Evolutionary conservation across 768 basidiomycete species (phyloP), one percentile per base, ranked within the genome.

Genomic region (Coprinellus micaceus): DNA sequence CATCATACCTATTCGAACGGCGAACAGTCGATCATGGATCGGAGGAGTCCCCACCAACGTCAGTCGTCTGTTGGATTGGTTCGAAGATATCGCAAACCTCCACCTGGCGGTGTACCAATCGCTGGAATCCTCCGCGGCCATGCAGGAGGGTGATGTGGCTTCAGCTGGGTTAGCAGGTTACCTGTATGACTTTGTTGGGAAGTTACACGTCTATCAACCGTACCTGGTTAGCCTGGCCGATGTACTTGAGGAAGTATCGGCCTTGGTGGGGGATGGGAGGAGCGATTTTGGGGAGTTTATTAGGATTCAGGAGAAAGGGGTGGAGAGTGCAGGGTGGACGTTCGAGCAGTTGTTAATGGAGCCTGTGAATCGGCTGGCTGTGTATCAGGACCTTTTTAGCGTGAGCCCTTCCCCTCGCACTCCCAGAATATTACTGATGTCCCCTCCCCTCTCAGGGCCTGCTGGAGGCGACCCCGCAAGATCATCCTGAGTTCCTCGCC

Each of bases 261-360:
- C 69, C 19, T 70, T 86, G 60, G 69, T 74, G 44, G 66, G 72
- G 19, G 80, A 85, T 57, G 66, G 68, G n/a, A 69, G 72, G 29
- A 84, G 75, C 62, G 89, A 94, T 61, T 89, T 97, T 69, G 90
- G 89, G 1, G 91, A 93, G 68, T 97, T 94, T 66, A 77, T 95
- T 7, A 70, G 79, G 59, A 75, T 97, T 59, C 84, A 88, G 62
- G 82, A 86, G 64, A 64, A 69, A 53, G 75, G 70, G 37, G 67
- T 74, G 4, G 82, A 80, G 26, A 82, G 85, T 56, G 77, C 74
- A 28, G 79, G 82, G 1, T 85, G 88, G 84, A 79, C 73, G 28
- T 72, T 97, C 39, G 80, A 85, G 52, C 77, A 75, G 53, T 81
- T 91, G 56, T 67, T 96, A 53, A 75, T 85, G 54, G 88, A 93